Base-by-base conservation (phyloP, 2,329 filamentous ascomycete genomes). In the Colletotrichum nymphaeae region DNA sequence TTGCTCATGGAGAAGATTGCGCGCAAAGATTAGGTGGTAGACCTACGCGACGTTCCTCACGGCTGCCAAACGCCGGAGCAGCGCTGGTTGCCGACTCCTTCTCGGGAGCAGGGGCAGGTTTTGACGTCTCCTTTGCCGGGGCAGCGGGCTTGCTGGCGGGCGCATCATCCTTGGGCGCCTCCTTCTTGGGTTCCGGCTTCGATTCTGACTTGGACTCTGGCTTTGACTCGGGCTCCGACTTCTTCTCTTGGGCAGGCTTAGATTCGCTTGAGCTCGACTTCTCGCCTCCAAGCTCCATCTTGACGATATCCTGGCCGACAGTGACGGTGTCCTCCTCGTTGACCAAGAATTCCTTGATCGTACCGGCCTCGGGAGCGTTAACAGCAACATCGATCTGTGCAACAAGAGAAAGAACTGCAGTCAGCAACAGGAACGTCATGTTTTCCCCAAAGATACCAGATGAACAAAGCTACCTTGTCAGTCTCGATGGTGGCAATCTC, bases 401-500 rank as follows among this genome's bases (percentile, higher is more conserved):
- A n/a, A 24, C 26, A 53, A 14, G 14, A n/a, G 12, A 30, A 53
- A 58, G 42, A 72, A 56, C 7, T 49, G 52, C n/a, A 6, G 52
- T 65, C 32, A 65, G 63, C 32, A 32, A 57, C 19, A 22, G 32
- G 26, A 14, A 63, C 52, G 22, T 55, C 57, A 28, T 19, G 30
- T 32, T 32, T 28, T 8, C 16, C 32, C 65, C 75, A 75, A 0
- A 12, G 2, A 30, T 26, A 37, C 26, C 16, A 19, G 53, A 56
- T 63, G 46, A 32, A 30, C 19, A 24, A 30, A n/a, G 58, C 4
- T 86, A 95, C 94, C 92, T 99, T 99, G 89, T 99, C 97, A 16
- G 97, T 99, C 86, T 99, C 97, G 80, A 99, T 99, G 63, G 96
- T 98, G 37, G 97, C 97, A 83, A 99, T 96, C 84, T 99, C 97